Evolutionary conservation across 805 yeast species (phyloP), one percentile per base, ranked within the genome.

Genomic region (Starmerella gropengiesseri): DNA sequence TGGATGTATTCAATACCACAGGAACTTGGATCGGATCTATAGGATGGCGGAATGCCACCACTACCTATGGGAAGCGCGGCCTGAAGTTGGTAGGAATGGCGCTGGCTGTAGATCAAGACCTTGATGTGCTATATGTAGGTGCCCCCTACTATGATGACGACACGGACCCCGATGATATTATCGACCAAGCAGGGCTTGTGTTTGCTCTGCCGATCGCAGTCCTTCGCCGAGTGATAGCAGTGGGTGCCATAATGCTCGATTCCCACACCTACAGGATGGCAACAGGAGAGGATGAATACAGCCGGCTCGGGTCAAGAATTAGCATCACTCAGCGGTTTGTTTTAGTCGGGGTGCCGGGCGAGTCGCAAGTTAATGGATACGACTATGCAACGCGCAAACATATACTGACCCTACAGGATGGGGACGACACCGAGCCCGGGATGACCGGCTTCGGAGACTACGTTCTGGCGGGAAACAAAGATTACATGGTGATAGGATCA

Each of bases 121-220:
- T 33, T 5, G 33, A 23, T 1, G 39, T 69, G 33, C 45, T 76
- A 11, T 44, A 73, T 2, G 53, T 76, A 3, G 67, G 72, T 0
- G 68, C 76, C 1, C 68, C 71, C 7, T 60, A 56, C 36, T 57
- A 61, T 22, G 77, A 69, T 40, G 45, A 52, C n/a, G 49, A 48
- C 2, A 7, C 26, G 13, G 76, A 68, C 38, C 40, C 44, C 5
- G 46, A 51, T 7, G 48, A 46, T 1, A 20, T 37, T 7, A 17
- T 23, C 1, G 47, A 53, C 8, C 74, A 70, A 35, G 43, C 51
- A 7, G 75, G 74, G 3, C 53, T 52, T 5, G 62, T 64, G 0
- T 54, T 51, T 9, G 53, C 60, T 0, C 35, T 70, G n/a, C 58
- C 61, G 20, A 66, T 66, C 18, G 33, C 40, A 21, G 41, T 37